Percentiles rank a stretch among this genome's conserved stretches.
phyloP scores from a whole-genome alignment of 2,329 filamentous ascomycete species.

The Aureobasidium sp. region DNA sequence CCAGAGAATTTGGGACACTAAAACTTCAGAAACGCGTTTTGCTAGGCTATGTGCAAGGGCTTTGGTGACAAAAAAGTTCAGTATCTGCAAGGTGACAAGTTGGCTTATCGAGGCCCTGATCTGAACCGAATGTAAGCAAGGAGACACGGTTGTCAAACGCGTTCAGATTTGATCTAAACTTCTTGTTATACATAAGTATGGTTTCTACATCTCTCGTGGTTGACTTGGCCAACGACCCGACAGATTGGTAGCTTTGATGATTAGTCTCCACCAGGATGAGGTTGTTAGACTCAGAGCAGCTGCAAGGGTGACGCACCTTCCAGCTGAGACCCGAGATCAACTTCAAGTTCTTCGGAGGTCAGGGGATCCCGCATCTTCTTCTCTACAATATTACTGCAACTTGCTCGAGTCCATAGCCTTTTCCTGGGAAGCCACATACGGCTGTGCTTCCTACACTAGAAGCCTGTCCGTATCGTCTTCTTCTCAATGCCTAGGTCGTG shows the following conservation, averaged over 20 bases:
- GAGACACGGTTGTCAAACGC: background rate
- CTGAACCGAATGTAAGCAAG: background rate
- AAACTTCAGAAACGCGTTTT: conserved; percentile 4
- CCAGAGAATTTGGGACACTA: conserved; percentile 4
- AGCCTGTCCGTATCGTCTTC: background rate
- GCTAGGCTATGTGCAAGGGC: background rate
- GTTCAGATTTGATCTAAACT: too few species aligned
- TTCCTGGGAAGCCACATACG: background rate
- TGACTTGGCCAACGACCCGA: background rate
- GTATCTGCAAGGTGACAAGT: background rate
- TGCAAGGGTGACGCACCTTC: background rate
- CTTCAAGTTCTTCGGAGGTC: background rate
- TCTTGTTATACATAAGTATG: background rate
- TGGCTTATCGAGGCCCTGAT: background rate
- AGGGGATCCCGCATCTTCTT: background rate
- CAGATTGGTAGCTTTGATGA: background rate
- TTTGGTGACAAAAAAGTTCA: background rate
- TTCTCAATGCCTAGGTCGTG: background rate
- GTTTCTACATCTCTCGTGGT: background rate
- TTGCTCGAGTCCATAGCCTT: too few species aligned
- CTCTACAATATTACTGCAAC: background rate
- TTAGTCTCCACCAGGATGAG: background rate
- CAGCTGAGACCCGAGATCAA: background rate
- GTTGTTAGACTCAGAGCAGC: background rate
- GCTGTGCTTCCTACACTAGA: background rate